Conservation (phyloP, 208 protist genomes). For the Trypanosoma rangeli region DNA sequence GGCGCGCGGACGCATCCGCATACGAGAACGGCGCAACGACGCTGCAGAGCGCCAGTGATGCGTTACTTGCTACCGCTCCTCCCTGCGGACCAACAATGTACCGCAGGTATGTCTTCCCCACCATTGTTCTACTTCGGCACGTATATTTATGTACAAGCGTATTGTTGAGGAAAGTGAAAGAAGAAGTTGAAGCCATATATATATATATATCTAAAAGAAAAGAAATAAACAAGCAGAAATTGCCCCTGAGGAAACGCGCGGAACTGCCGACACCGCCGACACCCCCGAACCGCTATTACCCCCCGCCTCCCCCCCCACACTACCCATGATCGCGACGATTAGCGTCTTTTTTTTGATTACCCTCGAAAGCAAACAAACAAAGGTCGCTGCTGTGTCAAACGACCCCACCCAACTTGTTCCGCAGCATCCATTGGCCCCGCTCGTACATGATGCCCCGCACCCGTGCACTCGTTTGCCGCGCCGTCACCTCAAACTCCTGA, state of each 20-base stretch:
- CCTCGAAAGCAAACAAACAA: not conserved
- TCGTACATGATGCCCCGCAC: constrained; percentile 92
- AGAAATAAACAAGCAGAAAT: constrained; percentile 6
- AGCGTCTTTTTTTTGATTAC: not conserved
- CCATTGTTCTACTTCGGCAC: constrained; percentile 35
- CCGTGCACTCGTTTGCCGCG: constrained; percentile 77
- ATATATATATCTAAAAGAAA: constrained; percentile 20
- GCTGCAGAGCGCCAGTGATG: constrained; percentile 51
- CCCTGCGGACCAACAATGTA: constrained; percentile 83
- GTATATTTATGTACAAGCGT: not conserved
- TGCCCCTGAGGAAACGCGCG: not conserved
- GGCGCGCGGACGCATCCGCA: not conserved
- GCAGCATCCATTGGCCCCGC: constrained; percentile 80
- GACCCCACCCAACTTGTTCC: constrained; percentile 81
- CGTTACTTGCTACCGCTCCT: constrained; percentile 66
- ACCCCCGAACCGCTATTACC: too few species aligned
- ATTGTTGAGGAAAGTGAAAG: not conserved
- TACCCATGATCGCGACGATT: too few species aligned
- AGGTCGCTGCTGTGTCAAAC: constrained; percentile 29
- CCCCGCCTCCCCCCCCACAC: too few species aligned
- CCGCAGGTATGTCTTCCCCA: constrained; percentile 89
- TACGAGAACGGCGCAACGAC: constrained; percentile 47
- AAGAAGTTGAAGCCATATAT: constrained; percentile 1
- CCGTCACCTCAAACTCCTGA: constrained; percentile 86
- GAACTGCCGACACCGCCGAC: not conserved